A percentile compares a stretch with the other conserved stretches of the same genome.
Conservation (phyloP, 2,329 filamentous ascomycete genomes). For the Penicillium sp. region DNA sequence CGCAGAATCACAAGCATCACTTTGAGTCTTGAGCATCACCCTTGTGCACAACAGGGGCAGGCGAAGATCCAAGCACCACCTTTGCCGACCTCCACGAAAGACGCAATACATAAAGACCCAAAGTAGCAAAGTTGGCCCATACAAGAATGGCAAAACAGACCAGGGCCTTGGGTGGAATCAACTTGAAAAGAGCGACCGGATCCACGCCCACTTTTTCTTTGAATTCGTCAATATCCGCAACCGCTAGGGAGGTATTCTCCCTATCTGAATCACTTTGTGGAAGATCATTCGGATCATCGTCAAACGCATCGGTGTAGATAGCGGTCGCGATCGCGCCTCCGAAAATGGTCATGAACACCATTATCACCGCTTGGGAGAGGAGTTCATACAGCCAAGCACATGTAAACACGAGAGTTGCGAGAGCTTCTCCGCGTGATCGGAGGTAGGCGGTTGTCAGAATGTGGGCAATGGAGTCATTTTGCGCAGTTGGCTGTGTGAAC, state of each 20-base stretch:
- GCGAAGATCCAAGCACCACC: not conserved
- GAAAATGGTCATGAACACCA: conserved; percentile 14
- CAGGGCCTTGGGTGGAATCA: conserved; percentile 11
- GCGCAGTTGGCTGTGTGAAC: not conserved
- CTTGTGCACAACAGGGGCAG: not conserved
- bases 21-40: not conserved
- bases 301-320: conserved; percentile 6
- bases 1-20: not conserved
- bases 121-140: conserved; percentile 14
- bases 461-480: conserved; percentile 10
- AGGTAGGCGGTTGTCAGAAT: conserved; percentile 10
- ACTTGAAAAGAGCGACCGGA: conserved; percentile 6
- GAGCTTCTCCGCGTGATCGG: conserved; percentile 7
- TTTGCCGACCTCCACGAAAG: conserved; percentile 4
- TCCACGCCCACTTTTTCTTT: conserved; percentile 3
- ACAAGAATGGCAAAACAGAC: conserved; percentile 9
- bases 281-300: not conserved
- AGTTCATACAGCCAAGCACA: conserved; percentile 11
- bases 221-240: conserved; percentile 8
- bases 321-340: conserved; percentile 8
- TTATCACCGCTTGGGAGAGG: conserved; percentile 5
- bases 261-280: not conserved
- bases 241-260: not conserved
- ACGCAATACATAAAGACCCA: conserved; percentile 17
- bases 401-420: conserved; percentile 5